Evolutionary conservation across 2,329 filamentous ascomycete genomes (phyloP).

Genomic region (Chaetomium globosum): DNA sequence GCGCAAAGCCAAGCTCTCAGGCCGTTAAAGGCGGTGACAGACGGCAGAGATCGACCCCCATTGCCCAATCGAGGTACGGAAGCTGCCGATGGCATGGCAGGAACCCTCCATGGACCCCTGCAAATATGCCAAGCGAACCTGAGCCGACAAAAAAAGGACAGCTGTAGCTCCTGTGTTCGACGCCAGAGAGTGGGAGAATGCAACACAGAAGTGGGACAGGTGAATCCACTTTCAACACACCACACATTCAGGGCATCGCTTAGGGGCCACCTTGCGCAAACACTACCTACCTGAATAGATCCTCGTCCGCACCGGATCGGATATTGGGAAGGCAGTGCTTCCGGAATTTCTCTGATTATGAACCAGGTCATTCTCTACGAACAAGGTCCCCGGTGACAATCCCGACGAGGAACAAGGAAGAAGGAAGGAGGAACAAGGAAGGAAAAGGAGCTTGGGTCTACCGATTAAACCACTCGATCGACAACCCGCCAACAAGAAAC

Average conservation of each 20-base stretch:
- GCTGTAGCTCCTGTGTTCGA: constrained; percentile 23
- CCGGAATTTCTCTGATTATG: constrained; percentile 28
- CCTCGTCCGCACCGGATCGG: not conserved
- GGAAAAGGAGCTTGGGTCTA: not conserved
- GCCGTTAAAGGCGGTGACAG: constrained; percentile 29
- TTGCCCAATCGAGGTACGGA: constrained; percentile 7
- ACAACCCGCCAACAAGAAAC: not conserved
- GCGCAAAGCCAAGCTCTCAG: constrained; percentile 4
- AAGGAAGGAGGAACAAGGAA: not conserved
- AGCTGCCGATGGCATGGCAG: not conserved
- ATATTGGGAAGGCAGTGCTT: constrained; percentile 1
- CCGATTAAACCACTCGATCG: not conserved
- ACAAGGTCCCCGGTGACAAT: constrained; percentile 33
- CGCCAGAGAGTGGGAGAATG: constrained; percentile 1
- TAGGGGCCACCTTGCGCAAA: constrained; percentile 22
- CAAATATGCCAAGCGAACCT: constrained; percentile 11
- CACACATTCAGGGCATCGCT: not conserved
- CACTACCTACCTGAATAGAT: not conserved
- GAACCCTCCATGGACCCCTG: constrained; percentile 14
- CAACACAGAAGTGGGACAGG: constrained; percentile 22
- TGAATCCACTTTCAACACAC: constrained; percentile 10
- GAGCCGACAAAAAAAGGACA: constrained; percentile 35
- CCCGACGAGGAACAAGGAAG: constrained; percentile 3
- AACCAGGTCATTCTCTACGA: constrained; percentile 19
- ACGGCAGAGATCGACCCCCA: constrained; percentile 29